phyloP scores from a whole-genome alignment of 352 stramenopile species.

The Phytophthora colocasiae region DNA sequence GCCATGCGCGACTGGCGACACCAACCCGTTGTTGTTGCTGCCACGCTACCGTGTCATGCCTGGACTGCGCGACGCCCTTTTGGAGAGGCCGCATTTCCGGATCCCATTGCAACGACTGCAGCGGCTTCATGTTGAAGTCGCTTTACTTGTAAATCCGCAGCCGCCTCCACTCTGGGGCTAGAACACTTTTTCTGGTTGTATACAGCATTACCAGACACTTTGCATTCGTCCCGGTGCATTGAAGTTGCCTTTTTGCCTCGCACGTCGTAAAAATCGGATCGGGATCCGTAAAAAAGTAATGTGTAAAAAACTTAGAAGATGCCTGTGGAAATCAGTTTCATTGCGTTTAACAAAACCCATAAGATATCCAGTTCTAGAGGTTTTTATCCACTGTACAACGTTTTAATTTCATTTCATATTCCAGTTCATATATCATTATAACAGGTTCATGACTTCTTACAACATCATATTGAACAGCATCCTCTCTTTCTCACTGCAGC shows the following conservation, averaged over 20 bases:
- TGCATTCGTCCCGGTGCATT: slow-evolving; percentile 4
- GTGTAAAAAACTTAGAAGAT: slow-evolving; percentile 28
- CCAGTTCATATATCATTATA: slow-evolving; percentile 11
- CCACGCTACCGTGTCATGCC: slow-evolving; percentile 18
- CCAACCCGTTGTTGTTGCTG: neutral
- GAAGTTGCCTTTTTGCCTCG: slow-evolving; percentile 8
- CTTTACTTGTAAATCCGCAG: neutral
- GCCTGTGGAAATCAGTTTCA: neutral
- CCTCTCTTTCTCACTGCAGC: slow-evolving; percentile 20
- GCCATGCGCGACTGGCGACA: slow-evolving; percentile 15
- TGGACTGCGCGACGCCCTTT: neutral
- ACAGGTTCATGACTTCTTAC: slow-evolving; percentile 12
- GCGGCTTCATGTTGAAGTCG: slow-evolving; percentile 8
- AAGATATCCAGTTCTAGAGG: neutral
- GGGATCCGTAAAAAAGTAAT: slow-evolving; percentile 23
- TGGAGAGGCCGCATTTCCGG: neutral
- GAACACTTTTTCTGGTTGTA: neutral
- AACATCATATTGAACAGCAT: slow-evolving; percentile 1
- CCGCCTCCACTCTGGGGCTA: neutral
- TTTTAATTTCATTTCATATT: neutral
- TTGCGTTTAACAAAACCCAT: too few relatives aligned
- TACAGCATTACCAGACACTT: neutral
- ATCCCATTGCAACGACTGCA: neutral
- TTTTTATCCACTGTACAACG: too few relatives aligned
- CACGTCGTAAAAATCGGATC: slow-evolving; percentile 14